These are phyloP conservation scores for Paramarasmius palmivorus DNA, from an alignment of 1,284 basidiomycete genomes.

Conservation along the genomic window DNA sequence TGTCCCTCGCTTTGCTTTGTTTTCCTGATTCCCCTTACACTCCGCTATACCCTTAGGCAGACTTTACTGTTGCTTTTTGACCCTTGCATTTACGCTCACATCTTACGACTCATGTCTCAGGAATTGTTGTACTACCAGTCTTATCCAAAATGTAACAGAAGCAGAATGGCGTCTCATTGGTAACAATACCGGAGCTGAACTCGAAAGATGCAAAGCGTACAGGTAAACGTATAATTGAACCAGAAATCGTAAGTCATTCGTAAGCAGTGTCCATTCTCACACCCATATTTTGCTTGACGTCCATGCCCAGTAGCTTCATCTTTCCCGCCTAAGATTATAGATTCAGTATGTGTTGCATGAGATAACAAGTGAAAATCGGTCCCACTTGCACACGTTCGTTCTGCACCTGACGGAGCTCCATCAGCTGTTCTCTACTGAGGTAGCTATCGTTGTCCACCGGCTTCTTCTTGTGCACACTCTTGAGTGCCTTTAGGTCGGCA, in stretches of 20 bases:
- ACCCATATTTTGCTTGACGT: conserved; percentile 77
- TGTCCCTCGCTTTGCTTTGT: too few relatives aligned
- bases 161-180: background rate
- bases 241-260: too few relatives aligned
- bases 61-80: too few relatives aligned
- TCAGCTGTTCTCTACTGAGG: conserved; percentile 74
- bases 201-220: too few relatives aligned
- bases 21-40: too few relatives aligned
- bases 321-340: conserved; percentile 58
- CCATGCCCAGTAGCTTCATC: conserved; percentile 84
- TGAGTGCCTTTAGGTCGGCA: conserved; percentile 78
- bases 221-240: too few relatives aligned
- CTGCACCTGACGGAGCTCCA: conserved; percentile 79
- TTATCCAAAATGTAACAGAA: conserved; percentile 5
- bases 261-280: conserved; percentile 70
- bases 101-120: background rate
- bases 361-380: background rate
- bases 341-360: conserved; percentile 5
- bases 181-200: too few relatives aligned
- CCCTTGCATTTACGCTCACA: background rate
- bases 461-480: conserved; percentile 64
- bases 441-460: conserved; percentile 66
- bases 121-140: background rate
- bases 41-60: too few relatives aligned
- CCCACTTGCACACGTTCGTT: conserved; percentile 75